Evolutionary conservation across 2,329 filamentous ascomycete species (phyloP), one percentile per base, ranked within the genome.

Genomic region (Trichoderma breve): DNA sequence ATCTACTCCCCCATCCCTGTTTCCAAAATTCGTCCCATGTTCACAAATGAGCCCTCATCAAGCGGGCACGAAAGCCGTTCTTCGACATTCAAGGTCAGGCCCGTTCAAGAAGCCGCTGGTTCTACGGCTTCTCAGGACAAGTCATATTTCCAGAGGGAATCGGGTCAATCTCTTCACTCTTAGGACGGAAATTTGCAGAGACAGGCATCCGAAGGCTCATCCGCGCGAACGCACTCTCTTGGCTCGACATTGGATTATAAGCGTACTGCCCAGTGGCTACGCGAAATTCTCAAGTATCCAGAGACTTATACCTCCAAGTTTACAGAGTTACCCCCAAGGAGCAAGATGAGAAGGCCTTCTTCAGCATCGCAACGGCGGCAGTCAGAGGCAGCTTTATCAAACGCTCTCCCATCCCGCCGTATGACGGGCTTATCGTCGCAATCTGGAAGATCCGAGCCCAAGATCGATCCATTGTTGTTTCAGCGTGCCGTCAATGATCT

Each of bases 401-500:
- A 63, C 34, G 73, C 71, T 21, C 57, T 73, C 8, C 72, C 74
- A 24, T 74, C 75, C 26, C 74, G 75, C 30, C 73, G 63, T 39
- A 73, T 71, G 34, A 76, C 74, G 0, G 71, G 69, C 8, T 72
- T 73, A 18, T 75, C 76, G 18, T 65, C 69, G 8, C 51, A 74
- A 9, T 76, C 77, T 28, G 73, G 74, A 14, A 75, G 72, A 12
- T 74, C 74, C n/a, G 74, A 76, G 18, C 68, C 74, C 8, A 76
- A 68, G 9, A 73, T 80, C 36, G 78, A 81, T 51, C 75, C 76
- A 3, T 36, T 73, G 28, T 70, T 73, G 8, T 83, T 85, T 73
- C 80, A 79, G 57, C 79, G 75, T 6, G 80, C 82, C 3, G 78
- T 85, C 43, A 78, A 78, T 43, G 82, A 86, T 71, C 77, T 87